Evolutionary conservation across 2,329 filamentous ascomycete species (phyloP).

Genomic region (Arthrobotrys megalospora): DNA sequence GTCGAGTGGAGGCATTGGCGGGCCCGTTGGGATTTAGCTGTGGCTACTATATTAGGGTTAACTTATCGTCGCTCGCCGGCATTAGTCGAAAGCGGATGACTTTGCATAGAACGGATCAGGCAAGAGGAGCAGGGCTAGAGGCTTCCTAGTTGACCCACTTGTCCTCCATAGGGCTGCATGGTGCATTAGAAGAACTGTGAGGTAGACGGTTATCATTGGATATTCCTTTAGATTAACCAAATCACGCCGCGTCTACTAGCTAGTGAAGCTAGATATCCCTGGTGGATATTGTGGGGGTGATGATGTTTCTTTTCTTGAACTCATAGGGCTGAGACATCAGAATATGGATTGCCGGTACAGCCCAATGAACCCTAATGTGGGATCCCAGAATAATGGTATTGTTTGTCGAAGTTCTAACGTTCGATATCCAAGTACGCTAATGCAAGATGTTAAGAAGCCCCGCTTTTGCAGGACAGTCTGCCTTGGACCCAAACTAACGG

Average conservation of each 20-base stretch:
- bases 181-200: neutral
- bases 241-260: no score
- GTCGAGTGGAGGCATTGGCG: neutral
- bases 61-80: neutral
- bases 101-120: neutral
- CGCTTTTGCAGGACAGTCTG: conserved; percentile 2
- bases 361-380: neutral
- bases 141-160: neutral
- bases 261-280: neutral
- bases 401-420: neutral
- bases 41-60: neutral
- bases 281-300: neutral
- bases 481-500: neutral
- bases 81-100: neutral
- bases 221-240: neutral
- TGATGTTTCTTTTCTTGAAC: conserved; percentile 4
- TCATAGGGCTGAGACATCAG: conserved; percentile 23
- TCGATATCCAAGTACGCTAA: neutral
- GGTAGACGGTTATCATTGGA: neutral
- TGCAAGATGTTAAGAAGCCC: conserved; percentile 6
- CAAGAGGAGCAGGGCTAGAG: no score
- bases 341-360: neutral
- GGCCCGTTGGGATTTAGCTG: neutral
- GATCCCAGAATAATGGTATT: neutral
- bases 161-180: neutral